Percentiles rank a stretch among this genome's conserved stretches.
Evolutionary conservation across 1,284 basidiomycete genomes (phyloP).

Genomic region (Ceratorhiza oryzae-sativae): DNA sequence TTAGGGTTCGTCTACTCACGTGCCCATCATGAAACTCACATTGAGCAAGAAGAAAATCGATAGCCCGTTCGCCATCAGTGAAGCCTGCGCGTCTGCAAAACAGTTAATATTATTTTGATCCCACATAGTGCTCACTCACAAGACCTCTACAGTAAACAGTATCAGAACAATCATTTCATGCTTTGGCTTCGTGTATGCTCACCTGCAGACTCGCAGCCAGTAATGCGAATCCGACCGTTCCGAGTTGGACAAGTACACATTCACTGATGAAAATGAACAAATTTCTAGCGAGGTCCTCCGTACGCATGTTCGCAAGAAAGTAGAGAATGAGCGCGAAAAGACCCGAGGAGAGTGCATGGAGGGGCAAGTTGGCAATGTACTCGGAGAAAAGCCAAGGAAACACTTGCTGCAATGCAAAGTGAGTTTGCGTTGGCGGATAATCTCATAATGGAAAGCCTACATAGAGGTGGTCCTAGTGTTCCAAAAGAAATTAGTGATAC

Average conservation of each 20-base stretch:
- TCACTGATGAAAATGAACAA: slow-evolving; percentile 54
- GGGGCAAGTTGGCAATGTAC: slow-evolving; percentile 47
- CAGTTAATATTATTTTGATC: background rate
- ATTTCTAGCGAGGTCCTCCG: slow-evolving; percentile 51
- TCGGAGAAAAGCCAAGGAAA: slow-evolving; percentile 53
- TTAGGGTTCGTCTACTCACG: background rate
- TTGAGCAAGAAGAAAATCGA: slow-evolving; percentile 47
- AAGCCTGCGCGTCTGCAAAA: slow-evolving; percentile 40
- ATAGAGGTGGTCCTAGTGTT: slow-evolving; percentile 44
- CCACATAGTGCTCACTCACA: background rate
- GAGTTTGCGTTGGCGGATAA: no score
- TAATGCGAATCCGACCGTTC: slow-evolving; percentile 53
- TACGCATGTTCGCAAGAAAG: slow-evolving; percentile 52
- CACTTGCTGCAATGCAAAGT: slow-evolving; percentile 47
- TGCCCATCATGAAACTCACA: slow-evolving; percentile 10
- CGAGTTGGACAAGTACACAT: slow-evolving; percentile 53
- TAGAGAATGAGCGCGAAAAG: slow-evolving; percentile 51
- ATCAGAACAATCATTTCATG: no score
- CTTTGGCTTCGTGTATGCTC: background rate
- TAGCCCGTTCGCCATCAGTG: slow-evolving; percentile 45
- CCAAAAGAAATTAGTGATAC: background rate
- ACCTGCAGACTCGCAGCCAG: slow-evolving; percentile 47
- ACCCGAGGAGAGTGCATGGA: slow-evolving; percentile 50
- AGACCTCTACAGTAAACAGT: background rate
- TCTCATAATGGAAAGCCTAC: no score